Evolutionary conservation across 2,329 filamentous ascomycete species (phyloP), one percentile per base, ranked within the genome.

Genomic region (Talaromyces sp.): DNA sequence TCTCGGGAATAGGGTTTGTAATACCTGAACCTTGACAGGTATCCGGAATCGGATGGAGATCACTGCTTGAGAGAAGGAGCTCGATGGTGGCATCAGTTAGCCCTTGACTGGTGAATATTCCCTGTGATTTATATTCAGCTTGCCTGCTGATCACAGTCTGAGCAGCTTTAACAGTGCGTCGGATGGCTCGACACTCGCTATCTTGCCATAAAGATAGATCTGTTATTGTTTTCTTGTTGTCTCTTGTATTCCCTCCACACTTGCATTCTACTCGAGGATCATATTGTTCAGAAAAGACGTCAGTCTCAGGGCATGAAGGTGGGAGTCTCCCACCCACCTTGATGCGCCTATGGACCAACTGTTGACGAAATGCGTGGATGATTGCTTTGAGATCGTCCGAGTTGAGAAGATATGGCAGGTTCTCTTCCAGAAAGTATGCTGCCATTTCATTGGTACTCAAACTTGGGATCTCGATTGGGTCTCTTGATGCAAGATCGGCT

Each of bases 371-470:
- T 37, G 50, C 50, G 22, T 54, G 50, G 27, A 54, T 13, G 10
- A 54, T 31, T 54, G 17, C 17, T 19, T 13, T 33, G n/a, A 54
- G 27, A 54, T n/a, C 13, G 50, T 54, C 50, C 13, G 27, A n/a
- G 5, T 54, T 35, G 50, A 37, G 50, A 19, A 37, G 31, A 35
- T 35, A 54, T 15, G 10, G 50, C 31, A 54, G 31, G 27, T 54
- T 35, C 31, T 54, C 50, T 19, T 58, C 56, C 56, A 7, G 56
- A 10, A 43, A 41, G n/a, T 39, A 27, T 13, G 41, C 56, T 43
- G 37, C 35, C 19, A 47, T 61, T 35, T 50, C 37, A 61, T 61
- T 50, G 31, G 37, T 50, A 33, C 56, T 58, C 56, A 43, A n/a
- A 17, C 11, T 58, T 43, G 56, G 54, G 17, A 52, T 45, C 35